Evolutionary conservation across 176 grass and related monocot genomes (phyloP).

Genomic region (Aegilops umbellulata): DNA sequence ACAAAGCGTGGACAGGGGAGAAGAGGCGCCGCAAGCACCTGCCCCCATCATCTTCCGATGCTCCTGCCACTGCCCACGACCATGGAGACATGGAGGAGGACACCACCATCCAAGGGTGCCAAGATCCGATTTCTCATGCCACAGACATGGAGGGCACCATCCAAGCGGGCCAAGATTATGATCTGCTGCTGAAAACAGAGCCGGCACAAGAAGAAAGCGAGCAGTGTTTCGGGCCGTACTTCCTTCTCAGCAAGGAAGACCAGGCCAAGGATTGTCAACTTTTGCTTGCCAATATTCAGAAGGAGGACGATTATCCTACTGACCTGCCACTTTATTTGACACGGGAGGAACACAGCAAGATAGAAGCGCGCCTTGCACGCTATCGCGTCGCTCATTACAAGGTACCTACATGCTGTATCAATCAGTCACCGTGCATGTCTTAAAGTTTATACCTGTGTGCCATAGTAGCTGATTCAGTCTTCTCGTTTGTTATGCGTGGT

Average conservation of each 20-base stretch:
- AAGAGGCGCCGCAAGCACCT: not conserved
- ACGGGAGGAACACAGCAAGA: not conserved
- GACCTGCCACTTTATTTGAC: not conserved
- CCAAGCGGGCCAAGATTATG: too few relatives aligned
- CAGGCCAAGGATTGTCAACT: not conserved
- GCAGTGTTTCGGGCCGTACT: too few relatives aligned
- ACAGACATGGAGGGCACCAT: too few relatives aligned
- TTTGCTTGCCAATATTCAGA: not conserved
- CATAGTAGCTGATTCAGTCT: not conserved
- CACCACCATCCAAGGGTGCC: too few relatives aligned
- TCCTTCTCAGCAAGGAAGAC: not conserved
- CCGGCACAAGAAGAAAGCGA: too few relatives aligned
- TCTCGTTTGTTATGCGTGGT: not conserved
- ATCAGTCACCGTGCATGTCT: not conserved
- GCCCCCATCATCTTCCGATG: not conserved
- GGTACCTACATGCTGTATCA: not conserved
- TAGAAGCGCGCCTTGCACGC: not conserved
- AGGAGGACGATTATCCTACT: too few relatives aligned
- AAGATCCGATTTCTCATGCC: too few relatives aligned
- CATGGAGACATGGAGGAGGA: too few relatives aligned
- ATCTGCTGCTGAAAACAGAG: too few relatives aligned
- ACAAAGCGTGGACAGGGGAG: not conserved
- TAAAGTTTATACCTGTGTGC: not conserved
- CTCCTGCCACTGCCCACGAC: not conserved
- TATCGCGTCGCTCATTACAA: not conserved